A percentile compares a stretch with the other conserved stretches of the same genome.
These are phyloP conservation scores for Ogataea saltuana DNA, from an alignment of 805 yeast genomes.

Conservation along the genomic window DNA sequence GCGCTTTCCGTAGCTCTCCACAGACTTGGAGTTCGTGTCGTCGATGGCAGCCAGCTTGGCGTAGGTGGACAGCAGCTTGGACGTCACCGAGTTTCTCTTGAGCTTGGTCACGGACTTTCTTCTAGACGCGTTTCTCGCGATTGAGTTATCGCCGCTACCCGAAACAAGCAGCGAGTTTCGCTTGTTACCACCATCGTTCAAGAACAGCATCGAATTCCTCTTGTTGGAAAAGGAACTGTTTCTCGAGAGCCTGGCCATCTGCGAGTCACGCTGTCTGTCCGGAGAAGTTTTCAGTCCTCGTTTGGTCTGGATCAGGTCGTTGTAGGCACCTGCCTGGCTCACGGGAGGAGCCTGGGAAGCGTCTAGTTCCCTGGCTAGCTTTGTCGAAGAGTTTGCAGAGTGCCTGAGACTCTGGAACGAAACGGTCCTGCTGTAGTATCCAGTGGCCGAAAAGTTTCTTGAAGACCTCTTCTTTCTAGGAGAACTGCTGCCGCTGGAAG, in stretches of 20 bases:
- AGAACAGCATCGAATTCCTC: slow-evolving; percentile 40
- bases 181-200: slow-evolving; percentile 17
- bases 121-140: slow-evolving; percentile 15
- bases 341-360: too few relatives aligned
- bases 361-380: not conserved
- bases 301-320: too few relatives aligned
- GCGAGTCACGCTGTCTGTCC: not conserved
- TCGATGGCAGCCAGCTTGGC: slow-evolving; percentile 59
- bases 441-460: slow-evolving; percentile 43
- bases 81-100: slow-evolving; percentile 70
- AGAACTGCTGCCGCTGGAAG: slow-evolving; percentile 27
- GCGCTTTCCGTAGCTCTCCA: slow-evolving; percentile 72
- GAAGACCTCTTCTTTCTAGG: slow-evolving; percentile 42
- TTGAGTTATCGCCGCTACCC: slow-evolving; percentile 12
- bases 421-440: slow-evolving; percentile 48
- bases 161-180: slow-evolving; percentile 28
- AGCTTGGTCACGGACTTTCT: slow-evolving; percentile 31
- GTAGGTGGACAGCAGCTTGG: slow-evolving; percentile 69
- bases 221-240: slow-evolving; percentile 22
- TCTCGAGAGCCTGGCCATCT: slow-evolving; percentile 15
- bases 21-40: slow-evolving; percentile 65
- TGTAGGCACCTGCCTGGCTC: too few relatives aligned
- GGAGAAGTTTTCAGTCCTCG: too few relatives aligned
- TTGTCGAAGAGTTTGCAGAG: not conserved
- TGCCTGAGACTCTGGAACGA: slow-evolving; percentile 40